These are phyloP conservation scores for Pestalotiopsis sp. DNA, from an alignment of 2,329 filamentous ascomycete species.

Conservation along the genomic window DNA sequence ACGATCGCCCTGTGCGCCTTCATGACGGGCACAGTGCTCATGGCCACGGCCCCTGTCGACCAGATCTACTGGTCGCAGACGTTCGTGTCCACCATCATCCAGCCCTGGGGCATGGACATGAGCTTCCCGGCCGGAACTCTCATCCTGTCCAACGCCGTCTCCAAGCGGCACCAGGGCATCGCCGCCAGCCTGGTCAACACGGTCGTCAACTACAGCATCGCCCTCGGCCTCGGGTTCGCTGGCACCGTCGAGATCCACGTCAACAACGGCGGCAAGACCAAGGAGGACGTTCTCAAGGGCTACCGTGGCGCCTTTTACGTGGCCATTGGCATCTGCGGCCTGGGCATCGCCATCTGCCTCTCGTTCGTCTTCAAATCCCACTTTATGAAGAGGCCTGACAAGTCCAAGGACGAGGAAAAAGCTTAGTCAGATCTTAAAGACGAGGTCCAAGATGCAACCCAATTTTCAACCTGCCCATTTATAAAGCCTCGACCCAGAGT, in stretches of 20 bases:
- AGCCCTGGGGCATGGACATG: slow-evolving; percentile 57
- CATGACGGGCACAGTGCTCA: slow-evolving; percentile 23
- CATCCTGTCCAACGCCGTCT: slow-evolving; percentile 46
- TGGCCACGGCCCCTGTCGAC: slow-evolving; percentile 38
- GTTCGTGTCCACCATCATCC: slow-evolving; percentile 49
- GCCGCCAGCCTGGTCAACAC: slow-evolving; percentile 52
- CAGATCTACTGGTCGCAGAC: slow-evolving; percentile 57
- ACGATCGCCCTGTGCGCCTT: slow-evolving; percentile 24
- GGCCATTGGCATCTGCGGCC: slow-evolving; percentile 39
- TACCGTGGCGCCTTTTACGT: slow-evolving; percentile 42
- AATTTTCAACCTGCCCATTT: no score
- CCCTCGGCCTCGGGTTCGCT: slow-evolving; percentile 55
- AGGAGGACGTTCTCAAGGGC: slow-evolving; percentile 30
- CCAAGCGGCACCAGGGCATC: slow-evolving; percentile 29
- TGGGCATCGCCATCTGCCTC: slow-evolving; percentile 35
- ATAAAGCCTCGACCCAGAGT: no score
- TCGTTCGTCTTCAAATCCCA: slow-evolving; percentile 28
- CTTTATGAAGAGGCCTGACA: slow-evolving; percentile 9
- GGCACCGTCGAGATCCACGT: slow-evolving; percentile 53
- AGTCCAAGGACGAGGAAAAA: slow-evolving; percentile 5
- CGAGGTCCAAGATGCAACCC: not conserved
- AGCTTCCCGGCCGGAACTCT: slow-evolving; percentile 54
- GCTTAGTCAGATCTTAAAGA: not conserved
- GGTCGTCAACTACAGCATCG: slow-evolving; percentile 59
- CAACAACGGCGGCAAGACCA: slow-evolving; percentile 28